phyloP scores from a whole-genome alignment of 768 basidiomycete genomes.

The Mycena pura region DNA sequence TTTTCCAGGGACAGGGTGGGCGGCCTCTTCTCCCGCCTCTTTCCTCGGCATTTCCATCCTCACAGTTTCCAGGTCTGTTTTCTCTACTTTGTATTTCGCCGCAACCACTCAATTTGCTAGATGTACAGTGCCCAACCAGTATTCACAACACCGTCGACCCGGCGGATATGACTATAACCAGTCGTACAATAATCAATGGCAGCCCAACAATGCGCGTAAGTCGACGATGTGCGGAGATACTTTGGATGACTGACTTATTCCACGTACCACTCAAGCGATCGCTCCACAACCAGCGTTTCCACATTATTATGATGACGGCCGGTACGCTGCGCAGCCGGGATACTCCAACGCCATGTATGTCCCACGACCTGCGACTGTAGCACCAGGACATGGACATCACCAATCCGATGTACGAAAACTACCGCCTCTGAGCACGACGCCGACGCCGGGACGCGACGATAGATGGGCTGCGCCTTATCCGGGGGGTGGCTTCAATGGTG shows the following conservation, averaged over 20 bases:
- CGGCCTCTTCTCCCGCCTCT: constrained; percentile 88
- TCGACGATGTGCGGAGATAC: constrained; percentile 28
- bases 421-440: constrained; percentile 58
- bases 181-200: constrained; percentile 53
- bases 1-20: constrained; percentile 88
- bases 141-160: constrained; percentile 69
- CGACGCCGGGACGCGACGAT: constrained; percentile 51
- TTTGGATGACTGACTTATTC: constrained; percentile 48
- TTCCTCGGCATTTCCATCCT: constrained; percentile 85
- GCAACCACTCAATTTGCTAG: constrained; percentile 65
- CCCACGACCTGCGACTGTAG: constrained; percentile 54
- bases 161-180: constrained; percentile 63
- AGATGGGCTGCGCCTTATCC: constrained; percentile 53
- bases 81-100: constrained; percentile 57
- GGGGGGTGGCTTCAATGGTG: constrained; percentile 42
- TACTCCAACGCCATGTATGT: constrained; percentile 54
- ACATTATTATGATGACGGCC: constrained; percentile 65
- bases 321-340: constrained; percentile 55
- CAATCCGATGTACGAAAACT: constrained; percentile 62
- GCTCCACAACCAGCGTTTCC: constrained; percentile 55
- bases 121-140: constrained; percentile 68
- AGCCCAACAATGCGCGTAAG: constrained; percentile 40
- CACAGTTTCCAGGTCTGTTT: constrained; percentile 90
- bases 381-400: constrained; percentile 52
- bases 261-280: constrained; percentile 33